Conservation (phyloP, 2,329 filamentous ascomycete genomes). For the Bretziella fagacearum region DNA sequence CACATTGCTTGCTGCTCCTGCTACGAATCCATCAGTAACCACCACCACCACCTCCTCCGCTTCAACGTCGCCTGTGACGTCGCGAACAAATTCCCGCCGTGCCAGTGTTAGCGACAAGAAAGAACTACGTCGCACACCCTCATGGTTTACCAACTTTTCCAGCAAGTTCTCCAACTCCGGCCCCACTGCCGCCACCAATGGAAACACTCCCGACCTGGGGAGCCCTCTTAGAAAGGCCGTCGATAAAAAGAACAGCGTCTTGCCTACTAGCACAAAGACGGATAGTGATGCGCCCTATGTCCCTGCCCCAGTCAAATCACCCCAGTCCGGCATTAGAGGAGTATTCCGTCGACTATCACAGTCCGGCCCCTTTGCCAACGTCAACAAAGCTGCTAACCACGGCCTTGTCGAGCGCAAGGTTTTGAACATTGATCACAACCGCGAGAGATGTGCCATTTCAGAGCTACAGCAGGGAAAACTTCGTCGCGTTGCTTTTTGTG, state of each 20-base stretch:
- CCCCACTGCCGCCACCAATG: conserved; percentile 20
- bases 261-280: conserved; percentile 37
- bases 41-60: conserved; percentile 11
- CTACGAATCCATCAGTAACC: background rate
- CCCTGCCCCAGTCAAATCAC: conserved; percentile 54
- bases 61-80: conserved; percentile 14
- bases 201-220: conserved; percentile 16
- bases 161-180: conserved; percentile 62
- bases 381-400: conserved; percentile 34
- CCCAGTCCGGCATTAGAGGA: conserved; percentile 51
- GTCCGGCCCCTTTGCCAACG: conserved; percentile 31
- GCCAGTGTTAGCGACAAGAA: conserved; percentile 9
- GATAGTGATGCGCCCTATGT: conserved; percentile 51
- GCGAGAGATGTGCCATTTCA: conserved; percentile 61
- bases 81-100: conserved; percentile 17
- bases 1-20: background rate
- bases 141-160: conserved; percentile 87
- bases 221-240: background rate
- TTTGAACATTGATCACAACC: conserved; percentile 67
- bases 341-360: conserved; percentile 72
- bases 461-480: conserved; percentile 70
- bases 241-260: conserved; percentile 37
- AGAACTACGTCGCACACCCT: conserved; percentile 42
- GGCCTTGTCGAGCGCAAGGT: conserved; percentile 64
- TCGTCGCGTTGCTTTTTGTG: conserved; percentile 80